Base-by-base conservation (phyloP, 345 rosid species). In the Hirschfeldia incana region DNA sequence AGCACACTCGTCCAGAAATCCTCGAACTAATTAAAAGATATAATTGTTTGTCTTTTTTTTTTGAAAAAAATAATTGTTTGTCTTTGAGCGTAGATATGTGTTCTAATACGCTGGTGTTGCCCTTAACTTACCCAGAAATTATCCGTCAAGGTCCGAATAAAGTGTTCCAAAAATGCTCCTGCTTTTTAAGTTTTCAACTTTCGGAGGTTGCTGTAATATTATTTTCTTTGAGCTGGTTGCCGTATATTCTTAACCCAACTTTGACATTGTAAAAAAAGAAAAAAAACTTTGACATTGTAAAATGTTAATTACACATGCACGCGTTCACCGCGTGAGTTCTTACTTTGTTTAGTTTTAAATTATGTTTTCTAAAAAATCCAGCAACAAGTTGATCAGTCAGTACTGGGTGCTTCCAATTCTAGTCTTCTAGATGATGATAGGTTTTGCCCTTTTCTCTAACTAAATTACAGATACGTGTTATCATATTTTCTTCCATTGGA, bases 351-450 rank as follows among this genome's bases (percentile, higher is more conserved):
- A 60, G 12, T 68, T 30, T 55, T 32, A 21, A 16, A 33, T 55
- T 57, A 33, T 17, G 17, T 57, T 5, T 42, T 61, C 6, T 1
- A n/a, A 34, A 4, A 51, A 70, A 33, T 62, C 11, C n/a, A 76
- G 21, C 57, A 62, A 69, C 13, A 28, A 63, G 55, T 77, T 77
- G 63, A 49, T 60, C 63, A 70, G 80, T 77, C 21, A 63, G 70
- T 70, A 61, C 65, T 70, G 66, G 72, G 49, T 72, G 81, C 59
- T 58, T 39, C 66, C 58, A 37, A 55, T 29, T 28, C 59, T 71
- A 37, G 68, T 59, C 9, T 29, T 28, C 59, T 71, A 37, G 68
- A 67, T 11, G 42, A 33, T 73, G 74, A 73, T 65, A 71, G 76
- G 46, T 65, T 46, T 78, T 72, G 67, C 34, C 4, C n/a, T 28